A percentile compares a stretch with the other conserved stretches of the same genome.
These are phyloP conservation scores for Smallanthus sonchifolius DNA, from an alignment of 129 eudicot species.

Conservation along the genomic window DNA sequence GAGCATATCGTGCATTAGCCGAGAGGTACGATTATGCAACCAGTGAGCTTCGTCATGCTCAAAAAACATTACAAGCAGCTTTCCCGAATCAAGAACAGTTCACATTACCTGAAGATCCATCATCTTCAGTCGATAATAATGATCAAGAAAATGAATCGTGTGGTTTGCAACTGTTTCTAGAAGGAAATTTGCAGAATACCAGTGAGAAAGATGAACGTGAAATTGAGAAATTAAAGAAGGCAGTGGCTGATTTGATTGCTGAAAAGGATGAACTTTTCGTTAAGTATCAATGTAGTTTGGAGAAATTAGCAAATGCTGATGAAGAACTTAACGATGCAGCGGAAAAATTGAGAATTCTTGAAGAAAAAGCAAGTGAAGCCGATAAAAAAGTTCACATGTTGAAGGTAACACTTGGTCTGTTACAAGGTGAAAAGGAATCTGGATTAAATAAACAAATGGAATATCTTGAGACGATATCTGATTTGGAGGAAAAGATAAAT, in stretches of 20 bases:
- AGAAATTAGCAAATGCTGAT: constrained; percentile 51
- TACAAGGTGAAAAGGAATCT: constrained; percentile 64
- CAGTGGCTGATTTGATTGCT: constrained; percentile 48
- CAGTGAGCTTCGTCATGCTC: constrained; percentile 92
- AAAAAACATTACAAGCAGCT: constrained; percentile 82
- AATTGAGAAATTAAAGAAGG: constrained; percentile 47
- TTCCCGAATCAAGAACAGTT: constrained; percentile 75
- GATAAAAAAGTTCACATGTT: constrained; percentile 50
- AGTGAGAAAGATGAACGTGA: constrained; percentile 48
- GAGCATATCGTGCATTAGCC: constrained; percentile 97
- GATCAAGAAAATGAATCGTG: constrained; percentile 20
- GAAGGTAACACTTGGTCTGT: constrained; percentile 51
- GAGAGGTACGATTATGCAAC: constrained; percentile 91
- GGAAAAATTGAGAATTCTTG: constrained; percentile 35
- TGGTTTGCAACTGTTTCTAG: constrained; percentile 20
- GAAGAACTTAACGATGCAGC: constrained; percentile 49
- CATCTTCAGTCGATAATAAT: constrained; percentile 35
- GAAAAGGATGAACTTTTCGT: constrained; percentile 61
- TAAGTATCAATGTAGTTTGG: constrained; percentile 53
- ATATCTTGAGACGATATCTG: constrained; percentile 48
- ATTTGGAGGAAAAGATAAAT: constrained; percentile 47
- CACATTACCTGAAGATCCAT: constrained; percentile 48
- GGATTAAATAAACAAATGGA: constrained; percentile 41
- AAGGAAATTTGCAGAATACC: constrained; percentile 27
- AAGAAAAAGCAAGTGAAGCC: constrained; percentile 48